Conservation (phyloP, 805 yeast genomes). For the Spathaspora passalidarum region DNA sequence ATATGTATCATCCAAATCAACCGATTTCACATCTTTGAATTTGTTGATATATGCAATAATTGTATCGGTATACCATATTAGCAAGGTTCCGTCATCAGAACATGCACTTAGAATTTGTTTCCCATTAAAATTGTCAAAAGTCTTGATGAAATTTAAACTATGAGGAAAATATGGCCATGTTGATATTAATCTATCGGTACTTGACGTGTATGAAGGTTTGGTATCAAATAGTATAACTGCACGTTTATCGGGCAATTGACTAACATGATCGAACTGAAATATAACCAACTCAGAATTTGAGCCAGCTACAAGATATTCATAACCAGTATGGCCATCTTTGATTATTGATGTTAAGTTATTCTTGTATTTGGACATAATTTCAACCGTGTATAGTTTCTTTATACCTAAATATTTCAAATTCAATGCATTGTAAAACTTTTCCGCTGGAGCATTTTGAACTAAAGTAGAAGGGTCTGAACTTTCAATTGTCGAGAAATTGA, state of each 20-base stretch:
- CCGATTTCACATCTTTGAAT: slow-evolving; percentile 1
- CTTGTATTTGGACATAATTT: slow-evolving; percentile 34
- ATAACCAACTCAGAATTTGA: slow-evolving; percentile 32
- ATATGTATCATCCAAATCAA: slow-evolving; percentile 1
- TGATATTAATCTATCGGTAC: slow-evolving; percentile 39
- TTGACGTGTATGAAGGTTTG: slow-evolving; percentile 38
- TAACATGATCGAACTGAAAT: slow-evolving; percentile 26
- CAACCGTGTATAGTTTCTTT: slow-evolving; percentile 17
- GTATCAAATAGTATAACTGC: slow-evolving; percentile 38
- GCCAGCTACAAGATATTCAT: slow-evolving; percentile 28
- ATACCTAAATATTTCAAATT: slow-evolving; percentile 21
- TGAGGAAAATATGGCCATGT: slow-evolving; percentile 57
- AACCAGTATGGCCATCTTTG: slow-evolving; percentile 9
- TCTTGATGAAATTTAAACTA: slow-evolving; percentile 50
- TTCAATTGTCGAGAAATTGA: slow-evolving; percentile 1
- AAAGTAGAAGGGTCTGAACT: slow-evolving; percentile 11
- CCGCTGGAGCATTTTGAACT: slow-evolving; percentile 30
- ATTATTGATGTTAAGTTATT: slow-evolving; percentile 35
- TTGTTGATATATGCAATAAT: slow-evolving; percentile 18
- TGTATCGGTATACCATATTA: slow-evolving; percentile 31
- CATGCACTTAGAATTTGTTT: slow-evolving; percentile 47
- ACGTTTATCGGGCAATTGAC: slow-evolving; percentile 22
- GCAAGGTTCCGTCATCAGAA: slow-evolving; percentile 52
- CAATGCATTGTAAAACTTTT: slow-evolving; percentile 33
- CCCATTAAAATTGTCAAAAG: slow-evolving; percentile 28